These are phyloP conservation scores for Phytophthora lateralis DNA, from an alignment of 352 stramenopile species.

Conservation along the genomic window DNA sequence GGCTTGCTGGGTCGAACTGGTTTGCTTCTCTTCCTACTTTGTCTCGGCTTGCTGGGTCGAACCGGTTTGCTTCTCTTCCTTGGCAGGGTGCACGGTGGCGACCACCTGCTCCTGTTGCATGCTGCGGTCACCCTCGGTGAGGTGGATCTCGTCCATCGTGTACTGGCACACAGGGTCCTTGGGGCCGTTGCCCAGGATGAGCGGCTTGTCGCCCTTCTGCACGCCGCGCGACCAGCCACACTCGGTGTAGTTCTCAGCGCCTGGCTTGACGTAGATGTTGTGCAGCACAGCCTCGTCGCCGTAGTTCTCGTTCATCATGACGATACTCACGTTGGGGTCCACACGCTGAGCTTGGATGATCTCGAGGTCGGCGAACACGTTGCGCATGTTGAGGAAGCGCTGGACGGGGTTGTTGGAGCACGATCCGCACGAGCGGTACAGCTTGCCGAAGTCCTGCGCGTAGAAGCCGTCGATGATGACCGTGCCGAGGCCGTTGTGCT, in stretches of 20 bases:
- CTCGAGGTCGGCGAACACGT: conserved; percentile 41
- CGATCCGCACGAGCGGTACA: conserved; percentile 29
- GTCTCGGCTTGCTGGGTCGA: not conserved
- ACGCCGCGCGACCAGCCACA: conserved; percentile 14
- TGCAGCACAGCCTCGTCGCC: conserved; percentile 38
- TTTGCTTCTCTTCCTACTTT: conserved; percentile 5
- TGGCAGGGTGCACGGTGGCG: conserved; percentile 13
- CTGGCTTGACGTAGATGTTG: conserved; percentile 41
- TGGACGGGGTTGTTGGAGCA: conserved; percentile 43
- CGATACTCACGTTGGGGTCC: conserved; percentile 45
- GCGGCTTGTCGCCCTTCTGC: conserved; percentile 22
- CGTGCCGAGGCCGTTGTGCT: conserved; percentile 44
- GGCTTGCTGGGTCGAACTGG: not conserved
- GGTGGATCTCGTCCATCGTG: conserved; percentile 27
- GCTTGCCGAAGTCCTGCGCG: conserved; percentile 25
- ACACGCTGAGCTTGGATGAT: conserved; percentile 41
- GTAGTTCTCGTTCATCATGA: conserved; percentile 56
- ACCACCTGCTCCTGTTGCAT: conserved; percentile 12
- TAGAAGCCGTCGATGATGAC: conserved; percentile 34
- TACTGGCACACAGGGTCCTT: conserved; percentile 37
- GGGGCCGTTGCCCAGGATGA: conserved; percentile 37
- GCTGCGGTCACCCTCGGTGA: conserved; percentile 4
- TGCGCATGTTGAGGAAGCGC: conserved; percentile 42
- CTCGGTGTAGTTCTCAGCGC: conserved; percentile 21
- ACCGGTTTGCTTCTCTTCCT: conserved; percentile 4